Evolutionary conservation across 2,329 filamentous ascomycete genomes (phyloP), one percentile per base, ranked within the genome.

Genomic region (Diaporthe citrichinensis): DNA sequence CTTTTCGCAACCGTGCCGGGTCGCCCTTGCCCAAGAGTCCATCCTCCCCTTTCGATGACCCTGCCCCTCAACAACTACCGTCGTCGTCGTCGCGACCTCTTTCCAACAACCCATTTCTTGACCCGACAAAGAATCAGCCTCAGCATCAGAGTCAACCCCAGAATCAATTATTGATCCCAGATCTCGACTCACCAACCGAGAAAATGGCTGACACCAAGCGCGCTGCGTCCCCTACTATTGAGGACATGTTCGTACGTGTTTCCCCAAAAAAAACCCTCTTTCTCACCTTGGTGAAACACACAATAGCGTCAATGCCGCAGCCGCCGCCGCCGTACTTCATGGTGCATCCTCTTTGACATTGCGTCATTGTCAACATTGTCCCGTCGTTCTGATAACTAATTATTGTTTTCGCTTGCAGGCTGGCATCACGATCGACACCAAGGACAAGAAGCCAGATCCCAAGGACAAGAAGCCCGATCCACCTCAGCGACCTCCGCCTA

Each of bases 61-160:
- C 86, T 78, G 85, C 87, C 79, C 85, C 87, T 79, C 73, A 72
- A 72, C 67, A 61, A 75, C 75, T 25, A 28, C 20, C 34, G 10
- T 44, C 57, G 44, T 62, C 71, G 34, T 75, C 75, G 46, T 75
- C 75, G 39, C 89, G 92, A 81, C 92, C 92, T 74, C 84, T 91
- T 75, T 95, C 93, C 79, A 90, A 91, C 83, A 96, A 96, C 80
- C 94, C 94, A 49, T 96, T 96, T 82, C 88, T 95, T 78, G 93
- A 94, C 79, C 87, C 88, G 75, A 86, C 87, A 78, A 78, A 81
- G 7, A 83, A 78, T 79, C 80, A 69, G 15, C 39, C 57, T 57
- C 71, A 79, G 79, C 76, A 74, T 77, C 76, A 76, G 81, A 80
- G 61, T 73, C 71, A 65, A 79, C 73, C 65, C 78, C 75, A 79